These are phyloP conservation scores for Syzygium aromaticum DNA, from an alignment of 345 rosid species.

Conservation along the genomic window DNA sequence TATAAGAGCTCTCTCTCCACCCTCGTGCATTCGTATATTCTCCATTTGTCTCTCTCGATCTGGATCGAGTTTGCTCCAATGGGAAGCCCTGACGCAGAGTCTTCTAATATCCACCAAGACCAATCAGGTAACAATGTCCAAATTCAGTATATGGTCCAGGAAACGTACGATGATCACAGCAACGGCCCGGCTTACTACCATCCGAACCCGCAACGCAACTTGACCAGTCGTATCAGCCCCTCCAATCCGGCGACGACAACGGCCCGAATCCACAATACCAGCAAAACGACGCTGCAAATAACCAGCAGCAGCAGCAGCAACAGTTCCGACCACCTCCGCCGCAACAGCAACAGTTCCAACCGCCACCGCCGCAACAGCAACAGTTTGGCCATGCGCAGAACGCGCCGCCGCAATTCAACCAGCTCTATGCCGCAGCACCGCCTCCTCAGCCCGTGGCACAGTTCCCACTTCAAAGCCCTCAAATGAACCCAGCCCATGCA, in stretches of 20 bases:
- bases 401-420: background rate
- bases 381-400: background rate
- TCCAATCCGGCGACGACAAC: background rate
- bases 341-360: background rate
- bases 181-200: background rate
- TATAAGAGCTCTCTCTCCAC: background rate
- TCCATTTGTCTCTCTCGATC: background rate
- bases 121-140: background rate
- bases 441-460: background rate
- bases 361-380: background rate
- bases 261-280: background rate
- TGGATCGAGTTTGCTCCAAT: background rate
- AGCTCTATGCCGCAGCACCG: background rate
- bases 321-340: background rate
- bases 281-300: background rate
- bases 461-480: background rate
- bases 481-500: background rate
- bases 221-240: background rate
- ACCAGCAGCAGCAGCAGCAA: background rate
- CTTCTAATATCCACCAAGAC: background rate
- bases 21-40: background rate
- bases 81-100: background rate
- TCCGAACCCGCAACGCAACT: background rate
- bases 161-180: background rate
- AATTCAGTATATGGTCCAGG: background rate